phyloP scores from a whole-genome alignment of 768 basidiomycete genomes.

The Lactifluus hygrophoroides region DNA sequence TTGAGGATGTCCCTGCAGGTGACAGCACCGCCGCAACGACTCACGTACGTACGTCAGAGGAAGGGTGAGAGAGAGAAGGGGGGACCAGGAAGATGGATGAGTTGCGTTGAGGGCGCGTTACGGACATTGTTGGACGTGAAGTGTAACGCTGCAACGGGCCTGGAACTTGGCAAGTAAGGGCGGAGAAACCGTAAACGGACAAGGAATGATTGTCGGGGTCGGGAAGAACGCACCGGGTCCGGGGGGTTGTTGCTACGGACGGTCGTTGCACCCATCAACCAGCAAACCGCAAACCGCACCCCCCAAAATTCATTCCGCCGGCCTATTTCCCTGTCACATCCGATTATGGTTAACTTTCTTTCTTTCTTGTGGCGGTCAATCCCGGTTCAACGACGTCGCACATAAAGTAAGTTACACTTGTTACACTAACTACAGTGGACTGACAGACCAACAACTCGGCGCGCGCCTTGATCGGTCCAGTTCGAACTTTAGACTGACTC shows the following conservation, averaged over 20 bases:
- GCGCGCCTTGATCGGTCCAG: too few relatives aligned
- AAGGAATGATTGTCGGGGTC: conserved; percentile 17
- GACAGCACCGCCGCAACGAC: conserved; percentile 14
- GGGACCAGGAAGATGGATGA: neutral
- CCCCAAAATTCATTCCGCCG: conserved; percentile 1
- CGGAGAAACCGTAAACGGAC: conserved; percentile 14
- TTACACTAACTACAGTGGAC: neutral
- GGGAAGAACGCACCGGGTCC: conserved; percentile 10
- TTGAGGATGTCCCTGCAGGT: conserved; percentile 7
- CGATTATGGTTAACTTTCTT: neutral
- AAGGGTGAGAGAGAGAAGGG: neutral
- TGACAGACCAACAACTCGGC: too few relatives aligned
- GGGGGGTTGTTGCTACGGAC: conserved; percentile 18
- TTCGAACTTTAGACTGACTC: neutral
- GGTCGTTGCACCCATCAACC: neutral
- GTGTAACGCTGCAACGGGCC: conserved; percentile 1
- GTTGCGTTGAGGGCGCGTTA: conserved; percentile 9
- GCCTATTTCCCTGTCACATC: neutral
- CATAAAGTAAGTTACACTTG: neutral
- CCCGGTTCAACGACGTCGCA: neutral
- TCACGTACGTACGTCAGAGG: conserved; percentile 15
- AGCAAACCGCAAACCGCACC: neutral
- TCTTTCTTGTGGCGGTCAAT: neutral
- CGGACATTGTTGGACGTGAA: neutral
- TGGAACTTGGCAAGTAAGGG: conserved; percentile 11